Percentiles rank a stretch among this genome's conserved stretches.
phyloP scores from a whole-genome alignment of 148 eudicot species.

The Spergularia bocconei region DNA sequence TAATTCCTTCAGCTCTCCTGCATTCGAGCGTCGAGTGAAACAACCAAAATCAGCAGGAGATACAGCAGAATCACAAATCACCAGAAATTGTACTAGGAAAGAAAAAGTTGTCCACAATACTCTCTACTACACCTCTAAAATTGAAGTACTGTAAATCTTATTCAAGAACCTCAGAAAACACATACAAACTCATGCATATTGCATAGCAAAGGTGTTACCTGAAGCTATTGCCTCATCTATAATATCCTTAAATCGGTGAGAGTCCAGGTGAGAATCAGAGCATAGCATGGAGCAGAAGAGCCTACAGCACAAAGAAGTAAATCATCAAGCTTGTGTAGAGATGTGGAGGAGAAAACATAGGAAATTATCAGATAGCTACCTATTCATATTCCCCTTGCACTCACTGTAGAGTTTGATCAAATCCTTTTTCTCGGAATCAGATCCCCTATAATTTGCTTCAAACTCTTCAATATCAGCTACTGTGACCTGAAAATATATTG shows the following conservation, averaged over 20 bases:
- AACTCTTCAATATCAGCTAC: conserved; percentile 95
- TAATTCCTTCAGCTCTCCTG: conserved; percentile 75
- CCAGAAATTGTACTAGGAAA: no score
- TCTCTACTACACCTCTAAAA: no score
- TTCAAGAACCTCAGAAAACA: neutral
- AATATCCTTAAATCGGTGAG: conserved; percentile 91
- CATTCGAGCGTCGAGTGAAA: conserved; percentile 2
- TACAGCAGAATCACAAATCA: no score
- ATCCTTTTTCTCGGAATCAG: conserved; percentile 87
- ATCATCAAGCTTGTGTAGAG: conserved; percentile 1
- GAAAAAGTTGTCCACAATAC: no score
- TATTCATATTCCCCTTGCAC: conserved; percentile 88
- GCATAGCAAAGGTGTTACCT: conserved; percentile 41
- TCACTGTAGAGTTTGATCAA: conserved; percentile 67
- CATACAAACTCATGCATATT: neutral
- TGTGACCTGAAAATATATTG: conserved; percentile 54
- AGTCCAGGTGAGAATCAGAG: conserved; percentile 82
- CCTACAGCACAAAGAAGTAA: conserved; percentile 36
- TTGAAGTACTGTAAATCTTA: neutral
- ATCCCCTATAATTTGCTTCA: conserved; percentile 94
- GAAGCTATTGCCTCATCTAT: conserved; percentile 85
- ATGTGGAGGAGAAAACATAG: neutral
- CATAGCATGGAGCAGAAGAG: conserved; percentile 91
- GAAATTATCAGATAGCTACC: conserved; percentile 31
- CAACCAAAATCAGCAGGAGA: neutral